Percentiles rank a stretch among this genome's conserved stretches.
These are phyloP conservation scores for Saturnispora ahearnii DNA, from an alignment of 805 yeast genomes.

Conservation along the genomic window DNA sequence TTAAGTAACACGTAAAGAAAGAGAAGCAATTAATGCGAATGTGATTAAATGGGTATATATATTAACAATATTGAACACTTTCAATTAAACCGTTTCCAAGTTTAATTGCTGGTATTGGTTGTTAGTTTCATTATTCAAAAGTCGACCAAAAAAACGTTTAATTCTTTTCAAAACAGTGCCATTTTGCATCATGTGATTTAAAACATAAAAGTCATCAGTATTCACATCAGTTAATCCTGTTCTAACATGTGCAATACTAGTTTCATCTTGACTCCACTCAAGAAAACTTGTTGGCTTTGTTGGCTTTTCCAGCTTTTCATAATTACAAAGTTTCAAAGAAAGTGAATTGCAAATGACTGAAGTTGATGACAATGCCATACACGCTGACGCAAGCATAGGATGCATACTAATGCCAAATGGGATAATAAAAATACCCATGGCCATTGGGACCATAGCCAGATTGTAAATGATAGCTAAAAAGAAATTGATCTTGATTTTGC, in stretches of 20 bases:
- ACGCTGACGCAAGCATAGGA: slow-evolving; percentile 82
- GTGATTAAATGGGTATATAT: too few relatives aligned
- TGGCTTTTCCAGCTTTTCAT: neutral
- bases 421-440: slow-evolving; percentile 77
- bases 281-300: neutral
- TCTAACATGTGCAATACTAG: neutral
- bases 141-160: neutral
- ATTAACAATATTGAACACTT: neutral
- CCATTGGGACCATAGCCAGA: slow-evolving; percentile 78
- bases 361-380: slow-evolving; percentile 90
- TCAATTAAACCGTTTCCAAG: neutral
- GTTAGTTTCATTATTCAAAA: neutral
- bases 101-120: neutral
- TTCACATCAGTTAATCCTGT: neutral
- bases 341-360: slow-evolving; percentile 81
- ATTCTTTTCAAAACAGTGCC: neutral
- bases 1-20: too few relatives aligned
- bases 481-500: slow-evolving; percentile 70
- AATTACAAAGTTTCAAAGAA: slow-evolving; percentile 56
- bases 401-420: slow-evolving; percentile 72
- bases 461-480: slow-evolving; percentile 84
- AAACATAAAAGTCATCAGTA: slow-evolving; percentile 2
- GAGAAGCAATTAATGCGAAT: too few relatives aligned
- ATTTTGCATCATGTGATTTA: neutral
- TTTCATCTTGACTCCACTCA: neutral